Percentiles rank a stretch among this genome's conserved stretches.
phyloP scores from a whole-genome alignment of 768 basidiomycete species.

The Lyophyllum shimeji region DNA sequence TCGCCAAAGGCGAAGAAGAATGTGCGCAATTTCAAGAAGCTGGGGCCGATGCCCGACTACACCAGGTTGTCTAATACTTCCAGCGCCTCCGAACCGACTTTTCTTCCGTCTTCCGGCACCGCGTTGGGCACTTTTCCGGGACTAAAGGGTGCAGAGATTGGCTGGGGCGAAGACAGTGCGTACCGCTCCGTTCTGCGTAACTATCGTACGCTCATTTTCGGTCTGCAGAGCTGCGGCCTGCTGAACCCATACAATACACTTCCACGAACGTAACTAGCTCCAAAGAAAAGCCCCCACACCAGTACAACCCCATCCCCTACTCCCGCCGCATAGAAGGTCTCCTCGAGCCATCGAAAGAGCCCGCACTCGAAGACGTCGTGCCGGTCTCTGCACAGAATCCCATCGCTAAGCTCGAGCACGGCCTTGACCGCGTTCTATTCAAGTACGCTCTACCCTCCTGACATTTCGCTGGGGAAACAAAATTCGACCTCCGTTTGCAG shows the following conservation, averaged over 20 bases:
- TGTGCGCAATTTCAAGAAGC: too few species aligned
- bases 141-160: background rate
- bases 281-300: slow-evolving; percentile 4
- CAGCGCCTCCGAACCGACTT: background rate
- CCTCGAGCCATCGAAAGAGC: slow-evolving; percentile 19
- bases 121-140: background rate
- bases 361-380: slow-evolving; percentile 34
- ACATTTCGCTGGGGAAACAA: background rate
- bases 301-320: slow-evolving; percentile 18
- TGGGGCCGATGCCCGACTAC: background rate
- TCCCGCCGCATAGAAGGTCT: slow-evolving; percentile 35
- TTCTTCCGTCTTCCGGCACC: background rate
- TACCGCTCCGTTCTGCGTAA: background rate
- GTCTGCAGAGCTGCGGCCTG: background rate
- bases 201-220: background rate
- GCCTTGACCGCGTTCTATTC: slow-evolving; percentile 65
- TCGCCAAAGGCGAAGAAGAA: background rate
- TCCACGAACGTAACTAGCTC: background rate
- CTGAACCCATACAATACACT: background rate
- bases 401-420: slow-evolving; percentile 63
- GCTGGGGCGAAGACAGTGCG: slow-evolving; percentile 26
- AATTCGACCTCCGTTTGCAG: slow-evolving; percentile 36
- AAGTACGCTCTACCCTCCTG: slow-evolving; percentile 24
- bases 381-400: slow-evolving; percentile 46
- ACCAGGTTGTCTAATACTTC: background rate